Evolutionary conservation across 2,329 filamentous ascomycete genomes (phyloP).

Genomic region (Scedosporium minutisporum): DNA sequence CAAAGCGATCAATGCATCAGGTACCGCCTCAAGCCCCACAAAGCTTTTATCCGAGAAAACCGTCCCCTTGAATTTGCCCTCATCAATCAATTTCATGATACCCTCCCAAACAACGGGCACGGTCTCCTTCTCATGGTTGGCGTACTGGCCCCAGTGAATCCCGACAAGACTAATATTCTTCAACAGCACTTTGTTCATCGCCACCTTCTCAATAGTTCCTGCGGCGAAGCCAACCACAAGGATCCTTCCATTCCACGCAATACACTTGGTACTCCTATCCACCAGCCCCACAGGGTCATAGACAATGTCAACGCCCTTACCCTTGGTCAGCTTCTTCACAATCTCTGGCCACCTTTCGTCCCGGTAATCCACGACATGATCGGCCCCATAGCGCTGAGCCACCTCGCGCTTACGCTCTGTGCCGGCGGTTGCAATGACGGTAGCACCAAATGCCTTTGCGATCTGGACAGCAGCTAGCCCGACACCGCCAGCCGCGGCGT

Average conservation of each 20-base stretch:
- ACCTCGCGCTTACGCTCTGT: conserved; percentile 70
- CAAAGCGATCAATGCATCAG: conserved; percentile 65
- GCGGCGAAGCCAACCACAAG: conserved; percentile 79
- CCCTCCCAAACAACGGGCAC: conserved; percentile 71
- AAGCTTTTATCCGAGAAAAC: conserved; percentile 76
- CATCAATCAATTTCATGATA: conserved; percentile 65
- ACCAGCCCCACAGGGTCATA: conserved; percentile 92
- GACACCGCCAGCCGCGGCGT: conserved; percentile 87
- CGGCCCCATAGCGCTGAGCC: conserved; percentile 71
- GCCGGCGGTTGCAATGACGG: conserved; percentile 85
- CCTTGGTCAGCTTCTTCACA: conserved; percentile 70
- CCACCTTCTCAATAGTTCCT: conserved; percentile 73
- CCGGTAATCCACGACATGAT: conserved; percentile 71
- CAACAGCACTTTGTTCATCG: conserved; percentile 81
- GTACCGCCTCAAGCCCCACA: conserved; percentile 70
- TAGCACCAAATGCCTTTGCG: conserved; percentile 84
- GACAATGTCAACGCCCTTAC: conserved; percentile 78
- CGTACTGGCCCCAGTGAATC: conserved; percentile 84
- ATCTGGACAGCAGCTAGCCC: conserved; percentile 86
- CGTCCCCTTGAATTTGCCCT: conserved; percentile 73
- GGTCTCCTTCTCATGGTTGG: conserved; percentile 59
- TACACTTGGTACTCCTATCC: conserved; percentile 80
- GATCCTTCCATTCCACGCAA: conserved; percentile 83
- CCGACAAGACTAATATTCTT: conserved; percentile 92
- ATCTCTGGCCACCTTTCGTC: conserved; percentile 52